Evolutionary conservation across 306 rosid genomes (phyloP).

Genomic region (Senna tora): DNA sequence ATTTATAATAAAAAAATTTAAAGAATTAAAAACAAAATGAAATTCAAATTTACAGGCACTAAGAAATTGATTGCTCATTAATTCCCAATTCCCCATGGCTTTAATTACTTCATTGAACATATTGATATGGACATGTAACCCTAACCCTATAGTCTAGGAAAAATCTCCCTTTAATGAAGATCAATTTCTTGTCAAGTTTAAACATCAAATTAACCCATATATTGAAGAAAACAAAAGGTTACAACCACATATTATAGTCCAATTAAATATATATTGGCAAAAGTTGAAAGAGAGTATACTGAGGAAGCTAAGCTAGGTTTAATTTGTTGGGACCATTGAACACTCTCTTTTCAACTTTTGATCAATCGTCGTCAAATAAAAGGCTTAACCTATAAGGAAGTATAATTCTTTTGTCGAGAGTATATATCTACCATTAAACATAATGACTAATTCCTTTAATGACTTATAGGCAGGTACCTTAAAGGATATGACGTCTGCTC

Average conservation of each 20-base stretch:
- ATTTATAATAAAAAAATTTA: too few relatives aligned
- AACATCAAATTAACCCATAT: neutral
- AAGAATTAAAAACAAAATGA: too few relatives aligned
- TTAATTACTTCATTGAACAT: neutral
- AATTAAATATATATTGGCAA: neutral
- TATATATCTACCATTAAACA: too few relatives aligned
- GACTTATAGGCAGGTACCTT: too few relatives aligned
- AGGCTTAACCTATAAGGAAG: conserved; percentile 3
- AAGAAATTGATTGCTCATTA: too few relatives aligned
- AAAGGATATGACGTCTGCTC: too few relatives aligned
- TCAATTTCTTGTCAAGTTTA: neutral
- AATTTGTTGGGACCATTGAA: conserved; percentile 5
- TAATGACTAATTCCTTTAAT: too few relatives aligned
- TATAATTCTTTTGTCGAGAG: too few relatives aligned
- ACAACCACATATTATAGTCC: neutral
- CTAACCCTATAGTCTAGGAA: neutral
- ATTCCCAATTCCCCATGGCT: too few relatives aligned
- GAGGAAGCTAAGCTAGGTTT: conserved; percentile 11
- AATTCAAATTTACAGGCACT: too few relatives aligned
- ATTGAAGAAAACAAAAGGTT: neutral
- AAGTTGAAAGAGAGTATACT: neutral
- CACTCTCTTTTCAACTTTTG: neutral
- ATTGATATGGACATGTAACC: neutral
- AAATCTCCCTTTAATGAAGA: neutral
- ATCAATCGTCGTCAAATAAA: neutral